These are phyloP conservation scores for Mucor saturninus DNA, from an alignment of 371 early-diverging fungal species.

Conservation along the genomic window DNA sequence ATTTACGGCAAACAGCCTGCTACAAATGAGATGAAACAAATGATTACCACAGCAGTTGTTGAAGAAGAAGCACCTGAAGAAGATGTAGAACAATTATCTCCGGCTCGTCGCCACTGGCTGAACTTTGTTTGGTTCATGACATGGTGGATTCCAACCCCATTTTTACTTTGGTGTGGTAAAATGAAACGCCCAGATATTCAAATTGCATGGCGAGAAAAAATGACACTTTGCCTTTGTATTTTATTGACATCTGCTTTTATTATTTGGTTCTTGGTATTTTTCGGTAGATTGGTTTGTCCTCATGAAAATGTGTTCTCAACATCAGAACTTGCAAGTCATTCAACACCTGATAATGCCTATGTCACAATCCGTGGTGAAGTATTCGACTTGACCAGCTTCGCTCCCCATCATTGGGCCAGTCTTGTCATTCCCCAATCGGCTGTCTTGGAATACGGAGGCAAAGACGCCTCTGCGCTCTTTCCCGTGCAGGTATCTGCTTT, in stretches of 20 bases:
- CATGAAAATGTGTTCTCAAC: slow-evolving; percentile 69
- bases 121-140: slow-evolving; percentile 83
- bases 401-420: slow-evolving; percentile 55
- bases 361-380: slow-evolving; percentile 76
- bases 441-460: slow-evolving; percentile 66
- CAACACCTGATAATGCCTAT: slow-evolving; percentile 48
- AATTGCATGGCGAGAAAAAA: slow-evolving; percentile 87
- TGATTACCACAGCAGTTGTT: slow-evolving; percentile 28
- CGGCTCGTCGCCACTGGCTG: slow-evolving; percentile 77
- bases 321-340: slow-evolving; percentile 46
- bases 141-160: slow-evolving; percentile 85
- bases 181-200: slow-evolving; percentile 84
- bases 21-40: slow-evolving; percentile 28
- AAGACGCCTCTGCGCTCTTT: slow-evolving; percentile 69
- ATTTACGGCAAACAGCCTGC: slow-evolving; percentile 8
- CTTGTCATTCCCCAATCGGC: slow-evolving; percentile 53
- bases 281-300: slow-evolving; percentile 89
- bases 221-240: slow-evolving; percentile 78
- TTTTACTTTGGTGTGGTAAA: slow-evolving; percentile 65
- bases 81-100: slow-evolving; percentile 33
- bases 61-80: slow-evolving; percentile 25
- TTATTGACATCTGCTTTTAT: slow-evolving; percentile 60
- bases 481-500: slow-evolving; percentile 75
- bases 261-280: slow-evolving; percentile 71
- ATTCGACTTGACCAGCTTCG: slow-evolving; percentile 70